Conservation (phyloP, 2,329 filamentous ascomycete species). For the Aphanoascus verrucosus region DNA sequence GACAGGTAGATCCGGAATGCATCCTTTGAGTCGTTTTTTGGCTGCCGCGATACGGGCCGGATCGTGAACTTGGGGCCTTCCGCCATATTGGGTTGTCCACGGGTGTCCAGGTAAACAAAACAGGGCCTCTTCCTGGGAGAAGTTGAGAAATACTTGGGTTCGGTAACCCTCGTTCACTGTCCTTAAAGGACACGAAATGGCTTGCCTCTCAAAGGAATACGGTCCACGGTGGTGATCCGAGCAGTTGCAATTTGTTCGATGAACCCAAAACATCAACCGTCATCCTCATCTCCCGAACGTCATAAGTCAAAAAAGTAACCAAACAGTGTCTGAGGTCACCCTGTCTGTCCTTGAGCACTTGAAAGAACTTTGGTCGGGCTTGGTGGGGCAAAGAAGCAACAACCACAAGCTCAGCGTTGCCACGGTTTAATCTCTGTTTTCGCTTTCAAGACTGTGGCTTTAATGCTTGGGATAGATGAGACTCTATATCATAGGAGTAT, state of each 20-base stretch:
- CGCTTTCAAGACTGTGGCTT: too few species aligned
- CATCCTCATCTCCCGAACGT: not conserved
- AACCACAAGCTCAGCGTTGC: not conserved
- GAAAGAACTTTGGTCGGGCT: not conserved
- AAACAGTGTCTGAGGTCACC: not conserved
- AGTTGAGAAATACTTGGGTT: too few species aligned
- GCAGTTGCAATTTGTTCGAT: not conserved
- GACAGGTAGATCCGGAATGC: conserved; percentile 51
- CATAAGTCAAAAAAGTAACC: not conserved
- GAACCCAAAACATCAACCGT: not conserved
- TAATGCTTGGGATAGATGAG: too few species aligned
- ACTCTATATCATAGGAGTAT: too few species aligned
- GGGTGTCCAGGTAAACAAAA: not conserved
- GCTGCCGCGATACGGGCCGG: conserved; percentile 43
- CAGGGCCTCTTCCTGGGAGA: too few species aligned
- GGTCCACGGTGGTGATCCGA: not conserved
- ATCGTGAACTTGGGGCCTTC: conserved; percentile 40
- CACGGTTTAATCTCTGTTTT: too few species aligned
- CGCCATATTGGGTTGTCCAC: conserved; percentile 23
- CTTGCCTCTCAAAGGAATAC: too few species aligned
- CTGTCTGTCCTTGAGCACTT: not conserved
- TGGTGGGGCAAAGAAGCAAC: conserved; percentile 1
- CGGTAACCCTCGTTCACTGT: too few species aligned
- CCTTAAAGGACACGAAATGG: too few species aligned
- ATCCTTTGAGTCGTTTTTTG: conserved; percentile 42